phyloP scores from a whole-genome alignment of 345 rosid genomes.

The Nephelium lappaceum region DNA sequence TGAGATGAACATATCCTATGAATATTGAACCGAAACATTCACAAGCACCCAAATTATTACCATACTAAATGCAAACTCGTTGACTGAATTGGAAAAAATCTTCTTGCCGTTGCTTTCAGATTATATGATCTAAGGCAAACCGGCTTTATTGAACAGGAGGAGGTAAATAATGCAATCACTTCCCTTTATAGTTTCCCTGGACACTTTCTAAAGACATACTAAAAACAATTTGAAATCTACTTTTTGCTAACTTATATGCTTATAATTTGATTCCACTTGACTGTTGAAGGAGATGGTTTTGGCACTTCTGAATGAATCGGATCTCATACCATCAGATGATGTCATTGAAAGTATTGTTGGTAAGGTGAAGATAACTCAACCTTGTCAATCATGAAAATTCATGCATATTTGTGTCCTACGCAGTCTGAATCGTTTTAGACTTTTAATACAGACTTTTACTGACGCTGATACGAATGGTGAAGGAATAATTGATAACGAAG shows the following conservation, averaged over 20 bases:
- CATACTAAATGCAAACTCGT: background rate
- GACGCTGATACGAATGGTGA: conserved; percentile 75
- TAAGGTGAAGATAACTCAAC: conserved; percentile 46
- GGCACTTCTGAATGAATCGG: conserved; percentile 89
- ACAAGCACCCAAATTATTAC: background rate
- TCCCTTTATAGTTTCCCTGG: background rate
- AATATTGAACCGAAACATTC: background rate
- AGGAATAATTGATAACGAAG: conserved; percentile 81
- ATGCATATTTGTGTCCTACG: background rate
- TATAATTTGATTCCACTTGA: conserved; percentile 8
- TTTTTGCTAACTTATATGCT: conserved; percentile 2
- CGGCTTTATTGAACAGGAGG: conserved; percentile 85
- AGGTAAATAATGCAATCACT: conserved; percentile 47
- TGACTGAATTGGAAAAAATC: conserved; percentile 3
- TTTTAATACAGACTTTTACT: conserved; percentile 53
- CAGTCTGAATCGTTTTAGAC: conserved; percentile 2
- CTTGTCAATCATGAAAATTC: background rate
- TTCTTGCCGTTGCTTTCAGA: conserved; percentile 78
- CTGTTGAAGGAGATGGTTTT: conserved; percentile 95
- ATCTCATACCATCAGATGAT: conserved; percentile 68
- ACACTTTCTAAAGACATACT: background rate
- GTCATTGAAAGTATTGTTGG: conserved; percentile 70
- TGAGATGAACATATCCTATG: background rate
- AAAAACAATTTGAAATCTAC: background rate
- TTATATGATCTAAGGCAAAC: conserved; percentile 85